These are phyloP conservation scores for Blastocladiella britannica DNA, from an alignment of 192 early-diverging fungal genomes.

Conservation along the genomic window DNA sequence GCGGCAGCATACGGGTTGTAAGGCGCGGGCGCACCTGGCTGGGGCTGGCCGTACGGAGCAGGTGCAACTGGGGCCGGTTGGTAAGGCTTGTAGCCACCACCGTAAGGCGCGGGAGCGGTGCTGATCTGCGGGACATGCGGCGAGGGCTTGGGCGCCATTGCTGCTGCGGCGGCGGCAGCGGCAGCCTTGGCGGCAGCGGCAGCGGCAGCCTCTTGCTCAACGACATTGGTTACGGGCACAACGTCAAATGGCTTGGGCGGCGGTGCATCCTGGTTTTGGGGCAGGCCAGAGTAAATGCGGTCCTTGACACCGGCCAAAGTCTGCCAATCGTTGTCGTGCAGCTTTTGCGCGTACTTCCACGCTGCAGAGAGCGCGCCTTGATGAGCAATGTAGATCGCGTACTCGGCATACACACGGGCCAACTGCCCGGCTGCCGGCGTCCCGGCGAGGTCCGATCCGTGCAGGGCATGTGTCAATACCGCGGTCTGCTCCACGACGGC, in stretches of 20 bases:
- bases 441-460: slow-evolving; percentile 14
- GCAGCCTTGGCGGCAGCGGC: slow-evolving; percentile 2
- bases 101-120: too few relatives aligned
- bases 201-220: not conserved
- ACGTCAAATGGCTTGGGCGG: slow-evolving; percentile 41
- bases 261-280: slow-evolving; percentile 12
- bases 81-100: slow-evolving; percentile 5
- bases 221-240: slow-evolving; percentile 20
- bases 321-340: slow-evolving; percentile 37
- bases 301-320: slow-evolving; percentile 36
- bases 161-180: slow-evolving; percentile 10
- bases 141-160: slow-evolving; percentile 9
- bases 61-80: slow-evolving; percentile 6
- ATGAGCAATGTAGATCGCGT: slow-evolving; percentile 48
- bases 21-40: slow-evolving; percentile 6
- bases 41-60: slow-evolving; percentile 3
- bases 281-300: slow-evolving; percentile 27
- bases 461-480: slow-evolving; percentile 77
- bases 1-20: slow-evolving; percentile 13
- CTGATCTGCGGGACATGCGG: not conserved
- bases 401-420: slow-evolving; percentile 73
- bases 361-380: slow-evolving; percentile 61
- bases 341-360: slow-evolving; percentile 51
- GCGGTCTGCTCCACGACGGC: slow-evolving; percentile 73
- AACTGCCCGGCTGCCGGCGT: slow-evolving; percentile 40